Conservation (phyloP, 345 rosid species). For the Melaleuca alternifolia region DNA sequence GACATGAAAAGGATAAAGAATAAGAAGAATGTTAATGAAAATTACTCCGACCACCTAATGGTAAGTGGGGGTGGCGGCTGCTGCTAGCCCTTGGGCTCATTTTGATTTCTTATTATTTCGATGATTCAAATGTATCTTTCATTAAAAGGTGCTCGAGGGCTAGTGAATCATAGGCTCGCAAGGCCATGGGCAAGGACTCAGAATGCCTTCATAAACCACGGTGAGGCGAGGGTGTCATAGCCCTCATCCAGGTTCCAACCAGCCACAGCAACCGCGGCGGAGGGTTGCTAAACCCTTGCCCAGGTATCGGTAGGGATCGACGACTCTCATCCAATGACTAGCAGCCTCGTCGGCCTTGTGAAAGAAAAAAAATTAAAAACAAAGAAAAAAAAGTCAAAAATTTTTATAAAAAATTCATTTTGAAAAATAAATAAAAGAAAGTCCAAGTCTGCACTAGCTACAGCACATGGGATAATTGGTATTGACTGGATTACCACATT, state of each 20-base stretch:
- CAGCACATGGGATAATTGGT: accelerated
- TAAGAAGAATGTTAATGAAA: neutral
- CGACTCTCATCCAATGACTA: no score
- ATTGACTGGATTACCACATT: accelerated
- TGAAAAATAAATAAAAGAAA: neutral
- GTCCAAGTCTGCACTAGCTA: accelerated
- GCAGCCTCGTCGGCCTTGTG: neutral
- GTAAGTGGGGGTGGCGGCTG: neutral
- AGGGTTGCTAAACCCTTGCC: no score
- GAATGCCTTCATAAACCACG: neutral
- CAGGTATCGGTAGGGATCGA: no score
- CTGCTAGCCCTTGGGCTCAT: neutral
- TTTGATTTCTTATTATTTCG: neutral
- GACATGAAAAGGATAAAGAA: neutral
- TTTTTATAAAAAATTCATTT: neutral
- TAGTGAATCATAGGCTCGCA: neutral
- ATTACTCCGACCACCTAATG: neutral
- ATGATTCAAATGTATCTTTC: neutral
- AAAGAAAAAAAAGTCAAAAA: neutral
- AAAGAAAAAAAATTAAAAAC: neutral
- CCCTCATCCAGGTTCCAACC: neutral
- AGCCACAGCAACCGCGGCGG: no score
- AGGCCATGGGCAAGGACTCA: neutral
- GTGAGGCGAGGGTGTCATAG: neutral
- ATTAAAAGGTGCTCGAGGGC: neutral